Percentiles rank a stretch among this genome's conserved stretches.
Conservation (phyloP, 495 filamentous ascomycete species). For the Durotheca rogersii region DNA sequence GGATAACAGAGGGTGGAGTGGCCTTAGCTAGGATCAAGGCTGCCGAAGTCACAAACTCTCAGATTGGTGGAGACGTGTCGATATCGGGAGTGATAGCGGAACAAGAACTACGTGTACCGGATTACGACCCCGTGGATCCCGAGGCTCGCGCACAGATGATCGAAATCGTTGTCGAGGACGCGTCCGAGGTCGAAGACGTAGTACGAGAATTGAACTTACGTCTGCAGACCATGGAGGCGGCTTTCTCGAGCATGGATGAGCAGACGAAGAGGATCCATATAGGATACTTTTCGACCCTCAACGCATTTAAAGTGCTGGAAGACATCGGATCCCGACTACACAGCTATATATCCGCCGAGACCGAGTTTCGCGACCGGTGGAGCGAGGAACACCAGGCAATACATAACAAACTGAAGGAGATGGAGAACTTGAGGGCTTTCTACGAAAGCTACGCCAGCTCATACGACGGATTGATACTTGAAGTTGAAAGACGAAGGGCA, state of each 20-base stretch:
- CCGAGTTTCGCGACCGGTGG: constrained; percentile 74
- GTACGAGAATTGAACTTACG: constrained; percentile 78
- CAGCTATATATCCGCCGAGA: constrained; percentile 66
- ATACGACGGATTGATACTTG: constrained; percentile 80
- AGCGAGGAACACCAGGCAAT: constrained; percentile 70
- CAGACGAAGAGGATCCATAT: constrained; percentile 56
- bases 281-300: constrained; percentile 49
- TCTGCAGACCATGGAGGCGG: constrained; percentile 72
- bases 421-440: constrained; percentile 69
- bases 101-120: constrained; percentile 56
- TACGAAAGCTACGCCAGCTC: constrained; percentile 82
- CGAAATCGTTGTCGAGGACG: constrained; percentile 77
- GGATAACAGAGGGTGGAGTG: constrained; percentile 87
- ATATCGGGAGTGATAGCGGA: constrained; percentile 59
- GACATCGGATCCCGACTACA: constrained; percentile 64
- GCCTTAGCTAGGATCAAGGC: constrained; percentile 62
- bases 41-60: constrained; percentile 55
- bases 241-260: constrained; percentile 58
- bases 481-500: constrained; percentile 70
- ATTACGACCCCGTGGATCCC: constrained; percentile 68
- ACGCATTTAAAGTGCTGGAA: constrained; percentile 66
- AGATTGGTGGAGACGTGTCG: constrained; percentile 61
- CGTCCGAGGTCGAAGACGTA: constrained; percentile 85
- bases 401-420: constrained; percentile 64
- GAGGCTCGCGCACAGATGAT: constrained; percentile 83